Evolutionary conservation across 805 yeast genomes (phyloP), one percentile per base, ranked within the genome.

Genomic region (Ogataea wickerhamii): DNA sequence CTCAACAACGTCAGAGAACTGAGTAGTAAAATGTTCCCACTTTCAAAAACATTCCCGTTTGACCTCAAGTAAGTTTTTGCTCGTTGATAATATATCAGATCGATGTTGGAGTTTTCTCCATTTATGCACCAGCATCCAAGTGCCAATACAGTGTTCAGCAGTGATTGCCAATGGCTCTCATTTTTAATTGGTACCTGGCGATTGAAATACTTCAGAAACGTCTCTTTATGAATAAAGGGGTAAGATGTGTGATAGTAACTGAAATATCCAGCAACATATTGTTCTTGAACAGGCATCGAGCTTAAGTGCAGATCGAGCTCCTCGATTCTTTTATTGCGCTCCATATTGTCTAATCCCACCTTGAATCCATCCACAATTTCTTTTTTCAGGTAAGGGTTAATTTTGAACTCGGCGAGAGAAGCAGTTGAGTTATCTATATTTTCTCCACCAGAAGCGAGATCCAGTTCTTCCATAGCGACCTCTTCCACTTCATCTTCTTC

Each of bases 61-160:
- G 41, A 21, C 31, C 49, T 62, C 28, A 78, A 44, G 39, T 61
- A 59, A 8, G 63, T 58, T 54, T 73, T 70, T 16, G 80, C 80
- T 43, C 72, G 65, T 33, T 70, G 70, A 49, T 77, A 82, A 43
- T 78, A 81, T 32, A 71, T 63, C 24, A 77, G 44, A 51, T 80
- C 85, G 28, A 71, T 63, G 38, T 67, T 68, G 2, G 74, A 63
- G 13, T 66, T 55, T 44, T 78, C 82, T 11, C 80, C 81, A 47
- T 73, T 69, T 8, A 71, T 45, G 53, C 83, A 77, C 82, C 84
- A 80, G 18, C 84, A 73, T 12, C 87, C 88, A n/a, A 82, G 58
- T 0, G 84, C 82, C 19, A 80, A 55, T 0, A 80, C 76, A 0
- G 80, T 69, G 49, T 79, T 73, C 28, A 76, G 55, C 22, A 82